Base-by-base conservation (phyloP, 306 rosid species). In the Dryas octopetala region DNA sequence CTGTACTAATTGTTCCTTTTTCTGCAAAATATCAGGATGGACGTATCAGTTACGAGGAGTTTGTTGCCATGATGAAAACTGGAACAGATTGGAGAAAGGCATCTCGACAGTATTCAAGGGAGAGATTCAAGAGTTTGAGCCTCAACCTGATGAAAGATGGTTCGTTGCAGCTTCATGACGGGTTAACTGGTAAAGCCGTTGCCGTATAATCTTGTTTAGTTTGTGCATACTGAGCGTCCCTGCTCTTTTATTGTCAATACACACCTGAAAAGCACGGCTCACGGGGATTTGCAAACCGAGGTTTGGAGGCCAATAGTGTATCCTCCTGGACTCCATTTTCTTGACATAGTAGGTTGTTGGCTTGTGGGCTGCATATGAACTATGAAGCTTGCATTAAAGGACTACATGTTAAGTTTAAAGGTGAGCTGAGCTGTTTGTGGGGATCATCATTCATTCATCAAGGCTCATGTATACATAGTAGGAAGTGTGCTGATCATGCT, bases 81-180 rank as follows among this genome's bases (percentile, higher is more conserved):
- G 99, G 99, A 79, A 96, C 99, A 0, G 99, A 96, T 79, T 96
- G 99, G 99, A 91, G 99, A 86, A 96, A 96, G 76, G 99, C 99
- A 9, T 96, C 99, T 15, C 85, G 99, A 66, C 99, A 96, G 83
- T 96, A 96, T 68, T 96, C 99, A 4, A 90, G 99, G 83, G 99
- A 96, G 83, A 86, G 99, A 83, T 96, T 96, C 91, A 92, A 96
- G 87, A 96, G 99, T 84, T 82, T 96, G 82, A 96, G 99, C 81
- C 86, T 96, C 43, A 96, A 92, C 76, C 86, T 96, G 74, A 92
- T 96, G 98, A 96, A 92, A 83, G 99, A 96, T 26, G 99, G 99
- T 40, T 96, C 99, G 19, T 89, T 96, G 82, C 99, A 90, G 70
- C 99, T 96, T 73, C 99, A 90, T 32, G 99, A 96, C 17, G 90